These are phyloP conservation scores for Paxillus involutus DNA, from an alignment of 768 basidiomycete genomes.

Conservation along the genomic window DNA sequence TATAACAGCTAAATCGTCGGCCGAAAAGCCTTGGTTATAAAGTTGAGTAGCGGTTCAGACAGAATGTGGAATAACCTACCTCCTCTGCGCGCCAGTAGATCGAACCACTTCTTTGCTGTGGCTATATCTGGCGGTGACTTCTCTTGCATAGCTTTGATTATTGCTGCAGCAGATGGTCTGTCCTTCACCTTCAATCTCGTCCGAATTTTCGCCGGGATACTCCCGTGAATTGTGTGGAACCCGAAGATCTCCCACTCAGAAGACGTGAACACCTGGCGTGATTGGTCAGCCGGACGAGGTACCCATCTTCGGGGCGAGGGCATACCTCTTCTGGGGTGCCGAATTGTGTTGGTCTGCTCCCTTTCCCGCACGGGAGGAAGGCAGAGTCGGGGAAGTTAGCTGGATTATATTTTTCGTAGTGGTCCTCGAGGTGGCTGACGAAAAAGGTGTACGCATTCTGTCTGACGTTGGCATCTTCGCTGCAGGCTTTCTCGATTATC, in stretches of 20 bases:
- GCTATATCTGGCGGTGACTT: conserved; percentile 49
- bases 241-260: conserved; percentile 67
- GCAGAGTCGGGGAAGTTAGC: conserved; percentile 50
- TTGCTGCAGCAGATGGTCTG: conserved; percentile 56
- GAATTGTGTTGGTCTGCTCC: conserved; percentile 42
- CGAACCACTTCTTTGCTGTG: conserved; percentile 62
- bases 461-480: conserved; percentile 44
- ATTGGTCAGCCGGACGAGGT: not conserved
- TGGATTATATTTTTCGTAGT: conserved; percentile 57
- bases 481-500: conserved; percentile 56
- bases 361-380: conserved; percentile 72
- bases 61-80: conserved; percentile 32
- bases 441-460: conserved; percentile 73
- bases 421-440: conserved; percentile 58
- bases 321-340: conserved; percentile 66
- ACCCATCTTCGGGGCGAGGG: not conserved
- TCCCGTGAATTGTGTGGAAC: conserved; percentile 60
- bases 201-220: conserved; percentile 44
- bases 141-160: conserved; percentile 54
- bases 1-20: conserved; percentile 50
- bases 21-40: conserved; percentile 50
- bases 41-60: not conserved
- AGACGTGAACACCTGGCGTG: conserved; percentile 60
- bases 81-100: conserved; percentile 55
- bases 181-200: conserved; percentile 62